A percentile compares a stretch with the other conserved stretches of the same genome.
Evolutionary conservation across 1,284 basidiomycete genomes (phyloP).

Genomic region (Cryptococcus deneoformans): DNA sequence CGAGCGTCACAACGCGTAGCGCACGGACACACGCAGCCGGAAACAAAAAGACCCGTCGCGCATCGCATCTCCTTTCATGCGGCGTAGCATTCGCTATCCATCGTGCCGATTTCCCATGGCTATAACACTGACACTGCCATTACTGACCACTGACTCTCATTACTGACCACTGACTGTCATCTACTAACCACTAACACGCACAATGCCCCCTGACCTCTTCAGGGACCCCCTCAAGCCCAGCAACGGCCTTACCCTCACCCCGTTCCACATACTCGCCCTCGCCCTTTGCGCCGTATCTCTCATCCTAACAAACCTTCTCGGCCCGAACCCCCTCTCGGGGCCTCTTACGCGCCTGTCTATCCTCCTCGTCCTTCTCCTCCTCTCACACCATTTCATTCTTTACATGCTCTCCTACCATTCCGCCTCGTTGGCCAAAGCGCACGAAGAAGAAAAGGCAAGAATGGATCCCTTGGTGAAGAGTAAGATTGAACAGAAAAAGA

Average conservation of each 20-base stretch:
- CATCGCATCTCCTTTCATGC: too few species aligned
- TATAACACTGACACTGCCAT: not conserved
- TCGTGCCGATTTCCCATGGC: too few species aligned
- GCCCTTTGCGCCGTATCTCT: constrained; percentile 21
- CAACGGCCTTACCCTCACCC: constrained; percentile 19
- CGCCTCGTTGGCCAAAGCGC: constrained; percentile 1
- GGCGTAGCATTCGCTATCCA: too few species aligned
- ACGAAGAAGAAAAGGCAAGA: not conserved
- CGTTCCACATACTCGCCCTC: constrained; percentile 32
- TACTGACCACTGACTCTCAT: not conserved
- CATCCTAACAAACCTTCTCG: constrained; percentile 18
- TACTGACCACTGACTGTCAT: not conserved
- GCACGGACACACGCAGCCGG: too few species aligned
- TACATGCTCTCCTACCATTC: constrained; percentile 4
- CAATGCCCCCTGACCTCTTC: constrained; percentile 11
- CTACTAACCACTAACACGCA: not conserved
- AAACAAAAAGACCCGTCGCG: too few species aligned
- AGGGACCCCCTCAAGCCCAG: constrained; percentile 13
- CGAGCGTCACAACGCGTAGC: too few species aligned
- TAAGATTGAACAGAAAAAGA: constrained; percentile 16
- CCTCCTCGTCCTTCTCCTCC: constrained; percentile 21
- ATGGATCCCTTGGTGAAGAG: constrained; percentile 14
- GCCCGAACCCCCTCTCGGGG: constrained; percentile 13
- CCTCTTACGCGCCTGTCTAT: constrained; percentile 25
- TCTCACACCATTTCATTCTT: constrained; percentile 18